Conservation (phyloP, 106 monocot genomes). For the Phalaenopsis aphrodite region DNA sequence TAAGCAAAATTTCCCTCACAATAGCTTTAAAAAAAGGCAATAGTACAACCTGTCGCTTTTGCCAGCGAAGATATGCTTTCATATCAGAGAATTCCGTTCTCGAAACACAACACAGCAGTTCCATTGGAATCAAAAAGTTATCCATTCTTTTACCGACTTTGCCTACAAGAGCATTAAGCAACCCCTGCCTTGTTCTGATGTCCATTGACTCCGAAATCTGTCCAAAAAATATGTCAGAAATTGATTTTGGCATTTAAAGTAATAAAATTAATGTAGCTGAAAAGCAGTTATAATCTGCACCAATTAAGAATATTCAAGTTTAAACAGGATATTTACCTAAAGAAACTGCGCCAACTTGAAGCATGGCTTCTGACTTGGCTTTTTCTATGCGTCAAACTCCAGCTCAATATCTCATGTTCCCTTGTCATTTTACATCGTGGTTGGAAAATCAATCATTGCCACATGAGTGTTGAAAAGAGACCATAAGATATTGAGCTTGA, state of each 20-base stretch:
- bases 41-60: conserved; percentile 79
- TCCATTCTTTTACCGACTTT: conserved; percentile 96
- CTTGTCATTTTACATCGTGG: background rate
- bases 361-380: background rate
- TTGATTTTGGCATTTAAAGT: background rate
- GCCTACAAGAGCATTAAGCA: conserved; percentile 79
- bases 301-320: background rate
- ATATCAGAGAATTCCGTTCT: conserved; percentile 90
- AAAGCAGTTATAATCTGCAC: background rate
- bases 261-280: background rate
- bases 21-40: background rate
- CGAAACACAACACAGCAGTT: conserved; percentile 77
- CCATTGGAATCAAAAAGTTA: conserved; percentile 78
- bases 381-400: background rate
- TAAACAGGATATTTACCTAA: background rate
- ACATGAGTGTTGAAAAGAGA: background rate
- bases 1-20: background rate
- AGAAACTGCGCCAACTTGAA: background rate
- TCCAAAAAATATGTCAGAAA: background rate
- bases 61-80: conserved; percentile 89
- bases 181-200: conserved; percentile 85
- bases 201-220: conserved; percentile 94
- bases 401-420: background rate
- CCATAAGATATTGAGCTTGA: background rate
- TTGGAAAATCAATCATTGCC: background rate